Conservation (phyloP, 768 basidiomycete genomes). For the Tulasnella sp. region DNA sequence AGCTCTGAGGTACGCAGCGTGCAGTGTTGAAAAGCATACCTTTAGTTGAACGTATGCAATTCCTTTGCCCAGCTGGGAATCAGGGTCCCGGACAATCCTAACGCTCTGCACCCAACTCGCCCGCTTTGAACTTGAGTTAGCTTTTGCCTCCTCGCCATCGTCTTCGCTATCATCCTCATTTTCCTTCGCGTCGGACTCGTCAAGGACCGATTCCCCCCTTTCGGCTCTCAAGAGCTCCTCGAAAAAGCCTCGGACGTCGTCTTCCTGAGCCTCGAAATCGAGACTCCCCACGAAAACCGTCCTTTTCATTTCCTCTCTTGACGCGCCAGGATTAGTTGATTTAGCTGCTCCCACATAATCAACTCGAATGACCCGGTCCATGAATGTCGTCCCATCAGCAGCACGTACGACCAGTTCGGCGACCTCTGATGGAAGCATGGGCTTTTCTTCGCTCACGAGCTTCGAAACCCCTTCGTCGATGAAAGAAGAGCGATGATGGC, state of each 20-base stretch:
- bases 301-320: constrained; percentile 65
- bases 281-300: constrained; percentile 91
- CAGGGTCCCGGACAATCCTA: constrained; percentile 49
- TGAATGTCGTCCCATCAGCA: constrained; percentile 72
- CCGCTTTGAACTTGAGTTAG: too few species aligned
- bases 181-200: too few species aligned
- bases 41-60: constrained; percentile 71
- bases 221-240: constrained; percentile 75
- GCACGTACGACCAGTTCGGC: constrained; percentile 60
- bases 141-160: too few species aligned
- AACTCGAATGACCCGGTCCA: constrained; percentile 78
- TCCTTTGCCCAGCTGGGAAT: constrained; percentile 52
- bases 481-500: constrained; percentile 49
- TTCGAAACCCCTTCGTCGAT: not conserved
- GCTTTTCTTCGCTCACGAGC: constrained; percentile 36
- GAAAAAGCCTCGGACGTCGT: constrained; percentile 85
- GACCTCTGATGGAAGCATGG: constrained; percentile 57
- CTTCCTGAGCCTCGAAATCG: constrained; percentile 89
- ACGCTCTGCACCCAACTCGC: constrained; percentile 33
- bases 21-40: constrained; percentile 48
- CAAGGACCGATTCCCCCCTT: constrained; percentile 63
- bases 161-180: too few species aligned
- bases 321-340: constrained; percentile 44
- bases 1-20: not conserved
- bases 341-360: constrained; percentile 41